Evolutionary conservation across 1,284 basidiomycete species (phyloP), one percentile per base, ranked within the genome.

Genomic region (Austroboletus novae-zelandiae): DNA sequence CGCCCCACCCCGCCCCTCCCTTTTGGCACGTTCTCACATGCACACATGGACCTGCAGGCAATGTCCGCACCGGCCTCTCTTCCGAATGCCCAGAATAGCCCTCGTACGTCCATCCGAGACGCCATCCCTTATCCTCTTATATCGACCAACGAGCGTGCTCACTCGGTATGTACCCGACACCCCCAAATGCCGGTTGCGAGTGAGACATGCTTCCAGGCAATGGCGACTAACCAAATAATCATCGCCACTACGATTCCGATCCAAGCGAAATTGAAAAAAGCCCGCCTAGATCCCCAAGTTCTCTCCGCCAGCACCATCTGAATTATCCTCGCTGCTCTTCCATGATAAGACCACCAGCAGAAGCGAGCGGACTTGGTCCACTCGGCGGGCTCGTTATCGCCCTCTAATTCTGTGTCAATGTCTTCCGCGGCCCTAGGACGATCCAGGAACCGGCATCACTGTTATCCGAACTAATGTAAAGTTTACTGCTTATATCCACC

Each of bases 401-500:
- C 40, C 35, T 32, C 53, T 46, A 54, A 45, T 48, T 45, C 39
- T 43, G 44, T 53, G 31, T 53, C 42, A 37, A 45, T 36, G 9
- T 47, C 51, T 63, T 62, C 62, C 62, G 62, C 62, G 66, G 62
- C 46, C 43, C 34, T 58, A 67, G 52, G 61, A 54, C 52, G 48
- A 66, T 69, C 65, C 61, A 69, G 67, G 65, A 32, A 62, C 61
- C 54, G 46, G 47, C 17, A 51, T 43, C 49, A 51, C 52, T 31
- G 25, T 51, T 40, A 52, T 30, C 54, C 59, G 57, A 57, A 57
- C 56, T 36, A 44, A 46, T 48, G 37, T 20, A 66, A 51, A 66
- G 42, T 54, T 64, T 54, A 52, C 34, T 15, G 7, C 50, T 50
- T 42, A 34, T 55, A 46, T 48, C 40, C 52, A 40, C 31, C 32